Evolutionary conservation across 495 filamentous ascomycete species (phyloP).

Genomic region (Penicillium ucsense): DNA sequence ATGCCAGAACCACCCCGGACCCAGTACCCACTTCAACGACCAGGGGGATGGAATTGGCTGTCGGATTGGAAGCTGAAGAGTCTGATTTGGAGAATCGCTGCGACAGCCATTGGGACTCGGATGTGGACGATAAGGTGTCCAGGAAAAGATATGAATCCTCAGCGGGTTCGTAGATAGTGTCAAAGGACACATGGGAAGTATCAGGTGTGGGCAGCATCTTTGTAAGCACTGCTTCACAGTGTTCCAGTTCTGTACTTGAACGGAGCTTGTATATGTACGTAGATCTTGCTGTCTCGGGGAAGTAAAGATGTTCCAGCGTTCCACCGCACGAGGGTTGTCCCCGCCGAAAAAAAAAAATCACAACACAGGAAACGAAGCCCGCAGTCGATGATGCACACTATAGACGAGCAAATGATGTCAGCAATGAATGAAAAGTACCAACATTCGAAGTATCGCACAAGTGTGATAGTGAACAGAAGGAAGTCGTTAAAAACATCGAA

Average conservation of each 20-base stretch:
- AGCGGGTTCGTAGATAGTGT: constrained; percentile 82
- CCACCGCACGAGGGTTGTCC: too few relatives aligned
- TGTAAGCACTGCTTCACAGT: neutral
- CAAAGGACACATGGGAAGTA: constrained; percentile 79
- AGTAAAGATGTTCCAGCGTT: neutral
- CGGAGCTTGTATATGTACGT: neutral
- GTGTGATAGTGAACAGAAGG: too few relatives aligned
- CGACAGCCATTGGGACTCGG: constrained; percentile 64
- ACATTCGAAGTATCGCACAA: too few relatives aligned
- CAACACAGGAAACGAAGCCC: too few relatives aligned
- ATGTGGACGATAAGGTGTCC: constrained; percentile 71
- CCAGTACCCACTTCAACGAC: constrained; percentile 84
- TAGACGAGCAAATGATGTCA: too few relatives aligned
- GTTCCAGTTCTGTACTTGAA: neutral
- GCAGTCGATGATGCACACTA: too few relatives aligned
- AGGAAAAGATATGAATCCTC: constrained; percentile 94
- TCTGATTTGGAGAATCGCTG: constrained; percentile 34
- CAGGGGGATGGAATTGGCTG: constrained; percentile 41
- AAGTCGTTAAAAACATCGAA: too few relatives aligned
- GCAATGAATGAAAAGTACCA: too few relatives aligned
- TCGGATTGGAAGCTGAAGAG: constrained; percentile 1
- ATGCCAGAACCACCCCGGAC: constrained; percentile 84
- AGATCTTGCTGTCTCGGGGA: neutral
- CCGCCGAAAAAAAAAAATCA: too few relatives aligned
- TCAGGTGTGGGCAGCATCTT: constrained; percentile 85